Percentiles rank a stretch among this genome's conserved stretches.
phyloP scores from a whole-genome alignment of 768 basidiomycete species.

The Pulveroboletus sp. region DNA sequence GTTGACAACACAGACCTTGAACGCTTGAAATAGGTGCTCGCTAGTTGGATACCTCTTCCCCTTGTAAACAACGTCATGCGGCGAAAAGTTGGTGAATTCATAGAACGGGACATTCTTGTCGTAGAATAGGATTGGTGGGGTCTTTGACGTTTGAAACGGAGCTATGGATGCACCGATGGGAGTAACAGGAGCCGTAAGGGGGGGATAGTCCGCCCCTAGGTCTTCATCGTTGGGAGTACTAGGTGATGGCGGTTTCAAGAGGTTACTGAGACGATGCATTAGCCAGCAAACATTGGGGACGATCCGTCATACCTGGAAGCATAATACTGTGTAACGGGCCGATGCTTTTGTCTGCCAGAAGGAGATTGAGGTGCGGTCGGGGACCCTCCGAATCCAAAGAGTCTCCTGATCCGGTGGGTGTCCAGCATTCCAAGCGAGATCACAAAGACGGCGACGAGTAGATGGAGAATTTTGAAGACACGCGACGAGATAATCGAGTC shows the following conservation, averaged over 20 bases:
- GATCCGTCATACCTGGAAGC: conserved; percentile 14
- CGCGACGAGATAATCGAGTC: conserved; percentile 9
- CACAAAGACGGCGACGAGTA: conserved; percentile 17
- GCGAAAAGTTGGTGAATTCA: conserved; percentile 71
- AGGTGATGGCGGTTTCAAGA: conserved; percentile 12
- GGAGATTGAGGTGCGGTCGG: conserved; percentile 23
- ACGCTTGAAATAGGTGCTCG: conserved; percentile 73
- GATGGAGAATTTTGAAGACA: conserved; percentile 26
- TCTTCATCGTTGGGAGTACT: conserved; percentile 4
- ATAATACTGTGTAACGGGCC: conserved; percentile 24
- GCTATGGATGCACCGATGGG: conserved; percentile 28
- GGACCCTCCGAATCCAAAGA: conserved; percentile 28
- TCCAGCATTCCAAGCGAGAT: conserved; percentile 30
- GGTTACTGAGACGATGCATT: conserved; percentile 6
- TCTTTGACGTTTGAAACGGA: conserved; percentile 25
- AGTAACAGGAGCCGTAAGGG: conserved; percentile 29
- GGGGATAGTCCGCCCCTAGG: conserved; percentile 25
- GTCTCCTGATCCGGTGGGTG: conserved; percentile 30
- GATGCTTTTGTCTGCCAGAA: conserved; percentile 15
- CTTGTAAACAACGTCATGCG: conserved; percentile 57
- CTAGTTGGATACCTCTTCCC: conserved; percentile 68
- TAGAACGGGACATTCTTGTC: conserved; percentile 61
- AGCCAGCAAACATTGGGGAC: background rate
- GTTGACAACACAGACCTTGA: conserved; percentile 44
- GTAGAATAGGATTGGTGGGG: conserved; percentile 53